Conservation (phyloP, 768 basidiomycete genomes). For the Suillus subaureus region DNA sequence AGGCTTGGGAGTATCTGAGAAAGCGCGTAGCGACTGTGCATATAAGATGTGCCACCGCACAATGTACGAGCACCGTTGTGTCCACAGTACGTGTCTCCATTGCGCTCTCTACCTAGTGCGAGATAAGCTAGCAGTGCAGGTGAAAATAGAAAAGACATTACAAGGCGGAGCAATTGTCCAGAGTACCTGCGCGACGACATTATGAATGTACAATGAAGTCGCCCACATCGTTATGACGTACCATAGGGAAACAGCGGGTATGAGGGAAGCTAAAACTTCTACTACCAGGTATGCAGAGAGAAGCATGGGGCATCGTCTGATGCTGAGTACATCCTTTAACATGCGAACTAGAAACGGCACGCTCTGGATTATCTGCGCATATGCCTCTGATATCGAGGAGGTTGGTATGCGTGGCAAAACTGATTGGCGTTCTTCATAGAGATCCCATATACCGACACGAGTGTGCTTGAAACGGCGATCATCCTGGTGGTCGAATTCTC, state of each 20-base stretch:
- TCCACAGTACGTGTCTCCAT: constrained; percentile 66
- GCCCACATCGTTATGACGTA: constrained; percentile 24
- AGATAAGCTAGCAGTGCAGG: constrained; percentile 15
- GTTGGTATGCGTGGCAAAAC: constrained; percentile 42
- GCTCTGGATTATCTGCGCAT: constrained; percentile 47
- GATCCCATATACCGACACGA: constrained; percentile 71
- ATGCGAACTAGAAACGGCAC: constrained; percentile 70
- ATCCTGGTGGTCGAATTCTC: background rate
- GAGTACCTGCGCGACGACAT: constrained; percentile 50
- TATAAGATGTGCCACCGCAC: constrained; percentile 55
- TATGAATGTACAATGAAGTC: constrained; percentile 3
- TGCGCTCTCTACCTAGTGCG: constrained; percentile 59
- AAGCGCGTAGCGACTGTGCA: constrained; percentile 53
- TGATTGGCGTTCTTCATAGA: constrained; percentile 62
- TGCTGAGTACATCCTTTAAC: constrained; percentile 59
- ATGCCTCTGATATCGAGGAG: constrained; percentile 46
- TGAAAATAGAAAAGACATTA: constrained; percentile 33
- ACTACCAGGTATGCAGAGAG: constrained; percentile 49
- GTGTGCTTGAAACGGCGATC: background rate
- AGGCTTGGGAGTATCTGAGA: constrained; percentile 40
- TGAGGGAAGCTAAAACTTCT: constrained; percentile 45
- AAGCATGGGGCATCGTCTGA: constrained; percentile 52
- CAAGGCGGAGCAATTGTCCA: constrained; percentile 64
- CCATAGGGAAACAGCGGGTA: constrained; percentile 70
- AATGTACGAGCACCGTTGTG: constrained; percentile 51